Base-by-base conservation (phyloP, 2,329 filamentous ascomycete species). In the Epichloe typhina region DNA sequence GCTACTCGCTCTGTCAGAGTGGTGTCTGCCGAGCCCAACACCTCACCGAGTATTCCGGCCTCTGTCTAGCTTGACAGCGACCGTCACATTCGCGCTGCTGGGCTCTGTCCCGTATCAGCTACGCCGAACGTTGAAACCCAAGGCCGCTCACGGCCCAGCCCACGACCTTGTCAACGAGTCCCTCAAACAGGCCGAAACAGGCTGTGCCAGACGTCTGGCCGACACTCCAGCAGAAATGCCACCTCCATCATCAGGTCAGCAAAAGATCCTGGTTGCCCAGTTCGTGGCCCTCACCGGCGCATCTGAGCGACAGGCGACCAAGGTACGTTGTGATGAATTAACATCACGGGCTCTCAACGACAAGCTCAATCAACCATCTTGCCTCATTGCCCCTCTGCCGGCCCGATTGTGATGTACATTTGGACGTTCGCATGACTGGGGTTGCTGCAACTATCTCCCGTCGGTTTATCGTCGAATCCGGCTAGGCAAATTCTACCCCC, bases 241-340 rank as follows among this genome's bases (percentile, higher is more conserved):
- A 52, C 65, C 17, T 19, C 17, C 62, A 43, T 64, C 66, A 38
- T 54, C 61, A 37, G 56, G 67, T 46, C 65, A 68, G 54, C 67
- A 74, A 57, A 68, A 68, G 63, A 59, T 63, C 40, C 52, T 70
- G 56, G 60, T 69, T 53, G 55, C 60, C 47, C 65, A 73, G 59
- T 75, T 76, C 55, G 59, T 69, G 47, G 55, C 62, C 47, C 58
- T 70, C 45, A 75, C 73, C 11, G 71, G 72, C 36, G 65, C 68
- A 15, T 61, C 63, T 15, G 72, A 73, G 49, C 68, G 70, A 53
- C 65, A 62, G 36, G 72, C 73, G 37, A 62, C 65, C 52, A 66
- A 68, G 62, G 73, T 76, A 68, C 57, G 71, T 69, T 43, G 33
- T 39, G 23, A 40, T 38, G 33, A 39, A 47, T 36, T 37, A 37